Evolutionary conservation across 2,329 filamentous ascomycete species (phyloP), one percentile per base, ranked within the genome.

Genomic region (Penicillium palitans): DNA sequence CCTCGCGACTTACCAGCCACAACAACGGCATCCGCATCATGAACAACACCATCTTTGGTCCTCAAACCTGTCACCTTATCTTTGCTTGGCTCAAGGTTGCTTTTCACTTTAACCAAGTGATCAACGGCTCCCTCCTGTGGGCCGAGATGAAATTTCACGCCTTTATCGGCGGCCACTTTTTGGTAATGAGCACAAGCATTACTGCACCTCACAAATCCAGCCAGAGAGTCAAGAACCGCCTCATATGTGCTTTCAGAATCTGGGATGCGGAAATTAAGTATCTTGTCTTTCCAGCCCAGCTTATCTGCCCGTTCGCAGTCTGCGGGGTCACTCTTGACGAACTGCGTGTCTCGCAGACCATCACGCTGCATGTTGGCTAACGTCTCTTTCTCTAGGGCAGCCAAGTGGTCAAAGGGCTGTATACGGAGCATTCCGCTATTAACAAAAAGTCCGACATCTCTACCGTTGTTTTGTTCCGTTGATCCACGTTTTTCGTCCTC

Each of bases 101-200:
- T 66, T 3, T 49, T 33, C 12, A 40, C 51, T 42, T 69, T 63
- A 6, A 69, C 39, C n/a, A 72, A 52, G 17, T 63, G 61, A 9
- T 63, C 64, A 29, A 72, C 63, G 1, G 57, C 55, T 5, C 71
- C 70, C 24, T 57, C 24, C 57, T 67, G 56, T 3, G 61, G 53
- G 2, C 71, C 71, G 41, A 73, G 65, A 15, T 58, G 33, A 40
- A 73, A 72, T 6, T 42, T 41, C 24, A 73, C 67, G 0, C 70
- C 70, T 6, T 66, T 61, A 19, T 57, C 54, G 5, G 51, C 57
- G 6, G 71, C 71, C 24, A 61, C n/a, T 35, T 52, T 50, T 21
- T 62, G 62, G 13, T 64, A 62, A 25, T 64, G 55, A 6, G 55
- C 55, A 25, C 62, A 64, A 9, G 62, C 60, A 29, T 59, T 52